Conservation (phyloP, 129 eudicot species). For the Deinandra increscens region DNA sequence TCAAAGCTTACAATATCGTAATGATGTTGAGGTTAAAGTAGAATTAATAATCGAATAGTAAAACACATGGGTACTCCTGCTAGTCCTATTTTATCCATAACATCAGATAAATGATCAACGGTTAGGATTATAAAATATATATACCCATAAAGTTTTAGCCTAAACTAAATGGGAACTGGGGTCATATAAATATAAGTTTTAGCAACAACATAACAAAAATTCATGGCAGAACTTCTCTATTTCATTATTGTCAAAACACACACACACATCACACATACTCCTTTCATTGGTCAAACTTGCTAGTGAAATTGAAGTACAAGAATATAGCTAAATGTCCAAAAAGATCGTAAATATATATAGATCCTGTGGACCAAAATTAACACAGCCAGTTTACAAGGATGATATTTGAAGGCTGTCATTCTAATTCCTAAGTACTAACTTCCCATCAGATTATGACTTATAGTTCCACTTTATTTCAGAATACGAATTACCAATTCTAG, state of each 20-base stretch:
- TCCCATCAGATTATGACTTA: neutral
- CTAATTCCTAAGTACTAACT: neutral
- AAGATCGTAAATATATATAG: neutral
- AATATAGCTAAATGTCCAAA: neutral
- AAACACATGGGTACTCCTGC: neutral
- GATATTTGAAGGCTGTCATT: neutral
- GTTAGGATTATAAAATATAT: neutral
- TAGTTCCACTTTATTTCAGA: neutral
- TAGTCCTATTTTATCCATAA: neutral
- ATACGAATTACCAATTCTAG: neutral
- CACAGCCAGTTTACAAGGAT: constrained; percentile 1
- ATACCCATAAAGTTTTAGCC: neutral
- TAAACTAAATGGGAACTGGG: neutral
- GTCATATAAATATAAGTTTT: neutral
- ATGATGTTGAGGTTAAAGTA: neutral
- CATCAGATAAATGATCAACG: neutral
- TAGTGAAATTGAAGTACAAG: neutral
- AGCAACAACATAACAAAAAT: constrained; percentile 1
- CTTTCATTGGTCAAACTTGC: no score
- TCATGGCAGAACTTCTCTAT: neutral
- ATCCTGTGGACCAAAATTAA: neutral
- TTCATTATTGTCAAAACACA: neutral
- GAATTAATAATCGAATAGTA: neutral
- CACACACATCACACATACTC: neutral
- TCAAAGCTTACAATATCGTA: no score